phyloP scores from a whole-genome alignment of 2,329 filamentous ascomycete species.

The Epichloe festucae region DNA sequence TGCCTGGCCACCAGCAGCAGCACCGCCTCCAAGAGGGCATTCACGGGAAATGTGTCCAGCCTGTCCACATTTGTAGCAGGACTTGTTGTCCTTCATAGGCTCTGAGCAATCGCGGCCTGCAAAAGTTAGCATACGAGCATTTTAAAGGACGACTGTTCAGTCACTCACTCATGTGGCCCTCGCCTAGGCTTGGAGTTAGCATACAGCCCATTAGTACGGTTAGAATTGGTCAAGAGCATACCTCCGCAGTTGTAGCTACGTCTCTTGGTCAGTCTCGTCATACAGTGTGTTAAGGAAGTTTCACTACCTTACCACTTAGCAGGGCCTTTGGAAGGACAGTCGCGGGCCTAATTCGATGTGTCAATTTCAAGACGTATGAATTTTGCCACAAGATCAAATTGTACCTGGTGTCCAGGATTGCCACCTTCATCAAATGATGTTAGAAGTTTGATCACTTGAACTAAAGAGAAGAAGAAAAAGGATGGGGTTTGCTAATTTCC shows the following conservation, averaged over 20 bases:
- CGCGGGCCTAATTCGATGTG: conserved; percentile 49
- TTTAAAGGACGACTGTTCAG: background rate
- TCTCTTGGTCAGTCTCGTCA: conserved; percentile 9
- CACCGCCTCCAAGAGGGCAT: conserved; percentile 46
- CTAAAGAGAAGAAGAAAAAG: background rate
- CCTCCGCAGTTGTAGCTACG: conserved; percentile 71
- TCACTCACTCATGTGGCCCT: conserved; percentile 66
- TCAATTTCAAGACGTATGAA: conserved; percentile 8
- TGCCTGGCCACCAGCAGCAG: conserved; percentile 32
- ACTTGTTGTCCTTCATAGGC: conserved; percentile 74
- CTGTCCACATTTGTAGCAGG: conserved; percentile 68
- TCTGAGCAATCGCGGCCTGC: conserved; percentile 80
- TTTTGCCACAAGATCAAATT: conserved; percentile 11
- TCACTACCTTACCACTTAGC: conserved; percentile 57
- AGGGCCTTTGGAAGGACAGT: conserved; percentile 74
- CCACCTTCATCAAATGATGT: conserved; percentile 40
- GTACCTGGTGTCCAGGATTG: conserved; percentile 63
- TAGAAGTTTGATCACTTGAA: background rate
- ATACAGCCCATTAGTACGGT: conserved; percentile 1
- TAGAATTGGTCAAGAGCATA: conserved; percentile 28
- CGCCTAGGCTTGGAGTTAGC: conserved; percentile 25
- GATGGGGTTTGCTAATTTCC: background rate
- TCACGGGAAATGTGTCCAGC: conserved; percentile 87
- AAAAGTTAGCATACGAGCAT: conserved; percentile 1
- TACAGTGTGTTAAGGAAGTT: background rate